Evolutionary conservation across 2,329 filamentous ascomycete genomes (phyloP).

Genomic region (Fusarium sp.): DNA sequence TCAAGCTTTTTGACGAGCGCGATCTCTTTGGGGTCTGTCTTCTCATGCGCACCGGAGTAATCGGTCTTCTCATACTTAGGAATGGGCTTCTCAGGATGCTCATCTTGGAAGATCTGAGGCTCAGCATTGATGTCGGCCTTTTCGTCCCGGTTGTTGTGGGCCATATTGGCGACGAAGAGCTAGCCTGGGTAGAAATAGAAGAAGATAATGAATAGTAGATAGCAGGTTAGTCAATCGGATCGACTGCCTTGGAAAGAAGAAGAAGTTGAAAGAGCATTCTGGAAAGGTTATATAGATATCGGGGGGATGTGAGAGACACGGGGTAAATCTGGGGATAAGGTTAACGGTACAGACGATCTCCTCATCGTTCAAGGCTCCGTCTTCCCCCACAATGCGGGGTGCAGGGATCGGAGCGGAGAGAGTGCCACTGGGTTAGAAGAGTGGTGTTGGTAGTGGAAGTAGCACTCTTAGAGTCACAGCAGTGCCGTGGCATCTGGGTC

Average conservation of each 20-base stretch:
- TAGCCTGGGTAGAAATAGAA: neutral
- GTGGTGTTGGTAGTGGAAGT: neutral
- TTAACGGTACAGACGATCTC: slow-evolving; percentile 1
- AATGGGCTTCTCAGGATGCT: slow-evolving; percentile 34
- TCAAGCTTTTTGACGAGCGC: slow-evolving; percentile 46
- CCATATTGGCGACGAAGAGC: slow-evolving; percentile 14
- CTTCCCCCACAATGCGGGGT: slow-evolving; percentile 34
- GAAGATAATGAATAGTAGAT: neutral
- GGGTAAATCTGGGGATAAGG: slow-evolving; percentile 10
- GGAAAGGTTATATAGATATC: slow-evolving; percentile 27
- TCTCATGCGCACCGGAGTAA: slow-evolving; percentile 47
- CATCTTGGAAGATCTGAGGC: slow-evolving; percentile 40
- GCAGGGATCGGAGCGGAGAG: slow-evolving; percentile 14
- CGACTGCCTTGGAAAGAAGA: slow-evolving; percentile 32
- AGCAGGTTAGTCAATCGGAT: slow-evolving; percentile 25
- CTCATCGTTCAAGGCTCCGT: slow-evolving; percentile 6
- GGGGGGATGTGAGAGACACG: neutral
- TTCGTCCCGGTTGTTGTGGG: slow-evolving; percentile 12
- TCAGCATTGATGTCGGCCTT: slow-evolving; percentile 31
- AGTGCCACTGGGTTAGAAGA: neutral
- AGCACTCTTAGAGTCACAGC: no score
- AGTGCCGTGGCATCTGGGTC: slow-evolving; percentile 13
- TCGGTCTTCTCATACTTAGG: slow-evolving; percentile 40
- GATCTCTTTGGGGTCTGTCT: slow-evolving; percentile 46
- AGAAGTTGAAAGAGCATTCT: neutral